Percentiles rank a stretch among this genome's conserved stretches.
These are phyloP conservation scores for Gomphus sp. DNA, from an alignment of 1,284 basidiomycete species.

Conservation along the genomic window DNA sequence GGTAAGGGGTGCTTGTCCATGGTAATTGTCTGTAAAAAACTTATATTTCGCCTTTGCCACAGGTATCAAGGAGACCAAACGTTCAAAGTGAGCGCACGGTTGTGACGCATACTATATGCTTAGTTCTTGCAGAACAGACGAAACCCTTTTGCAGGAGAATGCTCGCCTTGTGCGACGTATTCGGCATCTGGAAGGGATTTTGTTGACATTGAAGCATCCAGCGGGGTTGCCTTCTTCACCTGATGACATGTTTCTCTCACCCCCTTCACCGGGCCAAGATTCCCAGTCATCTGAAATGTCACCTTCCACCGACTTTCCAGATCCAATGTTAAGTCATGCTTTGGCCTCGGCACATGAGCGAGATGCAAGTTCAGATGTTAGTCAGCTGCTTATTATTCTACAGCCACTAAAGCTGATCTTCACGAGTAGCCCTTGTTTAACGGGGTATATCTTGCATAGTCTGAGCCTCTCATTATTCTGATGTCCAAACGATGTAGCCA, in stretches of 20 bases:
- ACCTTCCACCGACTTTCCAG: background rate
- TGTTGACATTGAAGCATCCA: background rate
- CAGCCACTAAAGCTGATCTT: background rate
- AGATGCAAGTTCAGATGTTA: background rate
- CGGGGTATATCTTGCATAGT: background rate
- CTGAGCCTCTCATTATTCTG: background rate
- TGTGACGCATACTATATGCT: background rate
- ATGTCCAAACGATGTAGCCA: background rate
- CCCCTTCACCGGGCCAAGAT: background rate
- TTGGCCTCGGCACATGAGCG: background rate
- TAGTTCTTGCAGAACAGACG: background rate
- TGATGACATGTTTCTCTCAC: background rate
- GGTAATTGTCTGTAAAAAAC: too few relatives aligned
- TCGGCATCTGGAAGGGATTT: background rate
- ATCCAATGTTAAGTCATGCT: background rate
- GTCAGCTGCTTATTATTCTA: background rate
- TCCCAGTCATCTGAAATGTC: background rate
- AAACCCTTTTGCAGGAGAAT: constrained; percentile 1
- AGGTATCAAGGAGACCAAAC: constrained; percentile 1
- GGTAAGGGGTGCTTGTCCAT: background rate
- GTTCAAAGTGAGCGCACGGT: background rate
- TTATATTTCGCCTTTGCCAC: background rate
- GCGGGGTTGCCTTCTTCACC: background rate
- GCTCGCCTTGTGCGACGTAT: constrained; percentile 5
- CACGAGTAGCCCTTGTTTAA: background rate